Evolutionary conservation across 768 basidiomycete genomes (phyloP).

Genomic region (Termitomyces sp.): DNA sequence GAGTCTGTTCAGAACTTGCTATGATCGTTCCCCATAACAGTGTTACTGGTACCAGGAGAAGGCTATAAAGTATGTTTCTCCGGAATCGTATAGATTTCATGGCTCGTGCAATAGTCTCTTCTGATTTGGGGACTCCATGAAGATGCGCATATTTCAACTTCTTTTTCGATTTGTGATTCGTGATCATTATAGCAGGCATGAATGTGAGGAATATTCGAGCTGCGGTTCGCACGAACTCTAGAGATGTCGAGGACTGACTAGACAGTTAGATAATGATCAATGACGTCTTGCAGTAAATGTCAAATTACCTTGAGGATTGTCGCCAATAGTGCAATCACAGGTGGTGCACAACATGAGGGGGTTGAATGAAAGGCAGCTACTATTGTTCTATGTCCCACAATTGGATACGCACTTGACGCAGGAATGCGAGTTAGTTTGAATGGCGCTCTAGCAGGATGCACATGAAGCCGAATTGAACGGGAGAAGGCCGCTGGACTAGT

Average conservation of each 20-base stretch:
- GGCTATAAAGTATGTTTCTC: slow-evolving; percentile 44
- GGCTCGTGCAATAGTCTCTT: slow-evolving; percentile 44
- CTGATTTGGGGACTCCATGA: slow-evolving; percentile 44
- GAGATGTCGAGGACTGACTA: slow-evolving; percentile 64
- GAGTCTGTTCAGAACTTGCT: slow-evolving; percentile 72
- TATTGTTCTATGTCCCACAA: neutral
- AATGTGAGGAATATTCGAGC: slow-evolving; percentile 72
- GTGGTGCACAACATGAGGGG: slow-evolving; percentile 25
- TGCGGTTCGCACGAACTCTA: slow-evolving; percentile 66
- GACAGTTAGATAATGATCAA: slow-evolving; percentile 5
- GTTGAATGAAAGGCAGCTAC: slow-evolving; percentile 33
- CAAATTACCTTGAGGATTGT: slow-evolving; percentile 57
- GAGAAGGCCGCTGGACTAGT: slow-evolving; percentile 14
- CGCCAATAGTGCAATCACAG: slow-evolving; percentile 51
- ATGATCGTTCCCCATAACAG: slow-evolving; percentile 67
- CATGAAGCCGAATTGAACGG: slow-evolving; percentile 9
- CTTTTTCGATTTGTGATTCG: slow-evolving; percentile 46
- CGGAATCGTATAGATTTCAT: slow-evolving; percentile 44
- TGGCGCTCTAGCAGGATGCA: neutral
- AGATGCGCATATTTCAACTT: slow-evolving; percentile 46
- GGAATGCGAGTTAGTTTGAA: neutral
- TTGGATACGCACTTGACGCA: neutral
- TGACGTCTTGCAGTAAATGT: neutral
- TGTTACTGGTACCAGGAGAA: slow-evolving; percentile 55
- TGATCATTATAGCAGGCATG: slow-evolving; percentile 61